Percentiles rank a stretch among this genome's conserved stretches.
These are phyloP conservation scores for Fraxinus nigra DNA, from an alignment of 305 asterid species.

Conservation along the genomic window DNA sequence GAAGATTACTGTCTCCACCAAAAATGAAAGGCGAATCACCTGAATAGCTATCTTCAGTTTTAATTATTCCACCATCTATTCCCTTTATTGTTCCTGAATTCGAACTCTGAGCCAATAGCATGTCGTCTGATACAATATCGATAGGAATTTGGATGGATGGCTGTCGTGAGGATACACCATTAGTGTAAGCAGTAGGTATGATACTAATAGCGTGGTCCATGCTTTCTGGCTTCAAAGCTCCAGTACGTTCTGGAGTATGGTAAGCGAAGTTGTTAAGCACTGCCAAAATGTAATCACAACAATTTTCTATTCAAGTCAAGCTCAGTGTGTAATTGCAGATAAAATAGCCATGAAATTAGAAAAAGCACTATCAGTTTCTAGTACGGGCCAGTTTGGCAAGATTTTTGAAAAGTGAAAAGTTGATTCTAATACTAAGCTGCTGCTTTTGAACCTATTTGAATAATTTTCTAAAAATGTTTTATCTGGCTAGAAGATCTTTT, in stretches of 20 bases:
- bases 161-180: slow-evolving; percentile 25
- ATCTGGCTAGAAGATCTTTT: not conserved
- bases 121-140: slow-evolving; percentile 20
- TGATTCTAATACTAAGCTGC: not conserved
- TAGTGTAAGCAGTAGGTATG: slow-evolving; percentile 24
- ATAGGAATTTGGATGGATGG: slow-evolving; percentile 26
- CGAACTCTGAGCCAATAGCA: slow-evolving; percentile 29
- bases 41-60: slow-evolving; percentile 31
- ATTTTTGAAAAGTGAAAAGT: not conserved
- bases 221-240: slow-evolving; percentile 31
- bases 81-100: slow-evolving; percentile 31
- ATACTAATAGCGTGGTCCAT: slow-evolving; percentile 18
- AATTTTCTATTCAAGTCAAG: not conserved
- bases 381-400: not conserved
- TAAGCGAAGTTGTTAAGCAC: slow-evolving; percentile 27
- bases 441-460: not conserved
- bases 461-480: not conserved
- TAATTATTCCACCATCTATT: slow-evolving; percentile 28
- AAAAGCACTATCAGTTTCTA: not conserved
- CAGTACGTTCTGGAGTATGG: slow-evolving; percentile 22
- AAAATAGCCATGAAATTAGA: not conserved
- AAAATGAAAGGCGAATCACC: slow-evolving; percentile 22
- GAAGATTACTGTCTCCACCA: slow-evolving; percentile 24
- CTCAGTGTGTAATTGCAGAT: not conserved
- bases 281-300: slow-evolving; percentile 23